These are phyloP conservation scores for Lentinula novae-zelandiae DNA, from an alignment of 1,284 basidiomycete genomes.

Conservation along the genomic window DNA sequence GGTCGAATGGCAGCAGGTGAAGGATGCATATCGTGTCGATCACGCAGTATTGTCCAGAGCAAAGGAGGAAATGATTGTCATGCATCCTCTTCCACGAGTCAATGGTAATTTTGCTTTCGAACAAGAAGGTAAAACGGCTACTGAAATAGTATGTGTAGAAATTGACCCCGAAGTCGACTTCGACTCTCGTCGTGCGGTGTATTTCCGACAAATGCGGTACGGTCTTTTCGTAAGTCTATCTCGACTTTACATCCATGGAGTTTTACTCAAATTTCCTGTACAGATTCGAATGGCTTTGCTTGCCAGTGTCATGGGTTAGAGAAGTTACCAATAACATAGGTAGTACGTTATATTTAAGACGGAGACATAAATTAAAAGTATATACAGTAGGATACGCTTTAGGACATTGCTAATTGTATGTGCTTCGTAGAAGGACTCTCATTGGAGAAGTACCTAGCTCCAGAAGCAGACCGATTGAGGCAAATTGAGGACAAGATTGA, in stretches of 20 bases:
- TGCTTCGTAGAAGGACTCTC: too few species aligned
- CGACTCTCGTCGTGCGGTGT: slow-evolving; percentile 90
- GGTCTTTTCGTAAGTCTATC: slow-evolving; percentile 82
- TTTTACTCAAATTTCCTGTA: slow-evolving; percentile 5
- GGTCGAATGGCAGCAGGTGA: slow-evolving; percentile 87
- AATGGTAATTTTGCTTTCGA: slow-evolving; percentile 54
- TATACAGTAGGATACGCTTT: too few species aligned
- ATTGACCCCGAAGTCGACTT: slow-evolving; percentile 99
- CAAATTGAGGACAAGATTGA: not conserved
- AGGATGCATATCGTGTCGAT: slow-evolving; percentile 92
- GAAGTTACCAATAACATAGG: not conserved
- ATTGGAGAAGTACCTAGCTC: not conserved
- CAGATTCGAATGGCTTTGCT: slow-evolving; percentile 79
- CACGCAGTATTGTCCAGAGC: slow-evolving; percentile 89
- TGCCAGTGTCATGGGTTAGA: slow-evolving; percentile 56
- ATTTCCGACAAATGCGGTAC: slow-evolving; percentile 99
- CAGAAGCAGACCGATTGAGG: not conserved
- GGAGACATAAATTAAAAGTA: too few species aligned
- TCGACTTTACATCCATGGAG: not conserved
- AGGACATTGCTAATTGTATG: too few species aligned
- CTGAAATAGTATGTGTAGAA: slow-evolving; percentile 47
- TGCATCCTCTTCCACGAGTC: slow-evolving; percentile 95
- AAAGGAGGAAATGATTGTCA: slow-evolving; percentile 96
- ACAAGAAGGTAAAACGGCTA: not conserved
- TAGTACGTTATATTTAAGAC: too few species aligned